These are phyloP conservation scores for Colletotrichum cereale DNA, from an alignment of 2,329 filamentous ascomycete species.

Conservation along the genomic window DNA sequence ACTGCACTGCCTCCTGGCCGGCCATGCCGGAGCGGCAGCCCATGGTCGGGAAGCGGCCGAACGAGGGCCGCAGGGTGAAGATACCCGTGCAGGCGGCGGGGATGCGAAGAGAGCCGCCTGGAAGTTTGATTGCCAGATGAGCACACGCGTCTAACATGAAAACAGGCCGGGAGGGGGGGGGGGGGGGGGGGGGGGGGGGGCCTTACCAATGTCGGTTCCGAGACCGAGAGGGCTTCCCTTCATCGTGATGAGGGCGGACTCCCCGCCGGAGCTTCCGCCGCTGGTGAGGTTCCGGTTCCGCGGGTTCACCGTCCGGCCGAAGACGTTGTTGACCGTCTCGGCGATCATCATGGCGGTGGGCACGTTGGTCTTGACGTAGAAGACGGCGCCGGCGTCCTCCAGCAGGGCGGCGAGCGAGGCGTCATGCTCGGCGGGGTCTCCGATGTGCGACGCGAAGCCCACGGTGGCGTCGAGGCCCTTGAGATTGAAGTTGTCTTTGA, in stretches of 20 bases:
- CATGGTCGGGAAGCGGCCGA: constrained; percentile 70
- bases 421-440: constrained; percentile 64
- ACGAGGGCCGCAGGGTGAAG: constrained; percentile 68
- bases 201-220: constrained; percentile 70
- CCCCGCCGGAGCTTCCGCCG: constrained; percentile 77
- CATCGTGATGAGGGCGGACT: constrained; percentile 72
- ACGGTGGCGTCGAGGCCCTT: constrained; percentile 70
- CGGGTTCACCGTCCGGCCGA: constrained; percentile 74
- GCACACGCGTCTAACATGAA: not conserved
- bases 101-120: constrained; percentile 65
- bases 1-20: constrained; percentile 74
- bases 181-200: rapidly evolving
- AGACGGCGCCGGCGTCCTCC: constrained; percentile 62
- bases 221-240: constrained; percentile 71
- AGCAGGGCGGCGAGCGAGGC: constrained; percentile 57
- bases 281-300: constrained; percentile 69
- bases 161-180: rapidly evolving
- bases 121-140: not conserved
- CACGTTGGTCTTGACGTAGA: constrained; percentile 70
- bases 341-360: constrained; percentile 78
- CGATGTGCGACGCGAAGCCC: constrained; percentile 71
- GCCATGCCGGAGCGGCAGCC: constrained; percentile 67
- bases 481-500: constrained; percentile 80
- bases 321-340: constrained; percentile 74
- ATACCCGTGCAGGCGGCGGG: constrained; percentile 69